Evolutionary conservation across 768 basidiomycete species (phyloP).

Genomic region (Leccinellum rugosiceps): DNA sequence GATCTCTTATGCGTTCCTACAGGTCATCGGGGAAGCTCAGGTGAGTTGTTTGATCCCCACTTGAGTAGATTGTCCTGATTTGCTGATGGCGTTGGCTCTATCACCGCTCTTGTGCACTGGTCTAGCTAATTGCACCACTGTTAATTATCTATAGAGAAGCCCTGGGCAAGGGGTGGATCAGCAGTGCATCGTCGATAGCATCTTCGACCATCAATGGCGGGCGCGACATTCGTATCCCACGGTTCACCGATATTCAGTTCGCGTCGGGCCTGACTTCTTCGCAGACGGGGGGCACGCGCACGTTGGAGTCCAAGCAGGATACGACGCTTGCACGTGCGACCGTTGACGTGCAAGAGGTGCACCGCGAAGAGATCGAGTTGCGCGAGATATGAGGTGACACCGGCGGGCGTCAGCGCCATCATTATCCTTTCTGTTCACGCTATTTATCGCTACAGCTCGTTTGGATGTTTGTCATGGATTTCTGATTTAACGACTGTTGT

Average conservation of each 20-base stretch:
- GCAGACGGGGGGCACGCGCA: background rate
- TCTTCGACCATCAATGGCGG: conserved; percentile 1
- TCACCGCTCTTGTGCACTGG: background rate
- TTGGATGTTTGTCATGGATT: background rate
- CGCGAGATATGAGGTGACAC: background rate
- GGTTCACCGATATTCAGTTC: conserved; percentile 25
- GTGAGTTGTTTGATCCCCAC: conserved; percentile 12
- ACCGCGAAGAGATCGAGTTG: conserved; percentile 45
- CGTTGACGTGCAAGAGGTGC: conserved; percentile 58
- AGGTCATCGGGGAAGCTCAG: conserved; percentile 34
- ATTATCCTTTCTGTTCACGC: no score
- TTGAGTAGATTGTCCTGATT: background rate
- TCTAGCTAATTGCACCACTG: conserved; percentile 36
- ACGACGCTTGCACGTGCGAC: background rate
- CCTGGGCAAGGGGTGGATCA: conserved; percentile 36
- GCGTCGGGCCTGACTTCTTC: conserved; percentile 11
- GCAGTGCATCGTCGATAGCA: conserved; percentile 6
- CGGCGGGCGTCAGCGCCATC: background rate
- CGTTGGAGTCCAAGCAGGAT: conserved; percentile 11
- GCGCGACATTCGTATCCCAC: conserved; percentile 10
- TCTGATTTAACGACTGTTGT: background rate
- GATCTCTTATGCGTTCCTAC: conserved; percentile 33
- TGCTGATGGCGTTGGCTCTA: background rate
- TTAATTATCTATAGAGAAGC: conserved; percentile 40
- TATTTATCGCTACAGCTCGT: background rate